Conservation (phyloP, 352 stramenopile species). For the Pythium folliculosum region DNA sequence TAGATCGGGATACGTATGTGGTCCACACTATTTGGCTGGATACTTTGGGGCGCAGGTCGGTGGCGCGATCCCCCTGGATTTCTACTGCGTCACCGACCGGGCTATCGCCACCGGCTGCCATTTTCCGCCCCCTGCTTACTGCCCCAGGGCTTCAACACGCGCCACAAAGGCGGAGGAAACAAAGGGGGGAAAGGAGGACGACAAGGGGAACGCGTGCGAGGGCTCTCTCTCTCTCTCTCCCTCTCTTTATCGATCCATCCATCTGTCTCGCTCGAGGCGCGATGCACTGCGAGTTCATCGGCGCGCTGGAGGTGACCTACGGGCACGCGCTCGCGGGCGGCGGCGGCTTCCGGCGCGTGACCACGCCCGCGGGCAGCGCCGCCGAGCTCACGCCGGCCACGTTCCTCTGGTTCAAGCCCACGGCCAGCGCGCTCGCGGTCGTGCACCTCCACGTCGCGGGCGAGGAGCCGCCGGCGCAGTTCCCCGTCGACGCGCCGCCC, state of each 20-base stretch:
- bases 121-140: slow-evolving; percentile 8
- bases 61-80: slow-evolving; percentile 6
- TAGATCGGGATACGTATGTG: background rate
- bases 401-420: slow-evolving; percentile 85
- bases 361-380: slow-evolving; percentile 64
- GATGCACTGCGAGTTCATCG: slow-evolving; percentile 78
- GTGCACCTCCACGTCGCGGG: slow-evolving; percentile 57
- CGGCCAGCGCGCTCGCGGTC: slow-evolving; percentile 40
- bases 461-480: slow-evolving; percentile 16
- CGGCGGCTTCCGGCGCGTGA: slow-evolving; percentile 83
- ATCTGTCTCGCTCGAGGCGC: too few relatives aligned
- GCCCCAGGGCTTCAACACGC: slow-evolving; percentile 23
- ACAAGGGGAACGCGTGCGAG: background rate
- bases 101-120: slow-evolving; percentile 9
- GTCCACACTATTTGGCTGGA: background rate
- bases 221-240: background rate
- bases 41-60: slow-evolving; percentile 1
- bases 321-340: slow-evolving; percentile 80
- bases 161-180: background rate
- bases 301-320: slow-evolving; percentile 82
- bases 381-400: slow-evolving; percentile 81
- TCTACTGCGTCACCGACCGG: background rate
- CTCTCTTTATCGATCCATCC: too few relatives aligned
- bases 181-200: background rate
- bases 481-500: slow-evolving; percentile 20